Base-by-base conservation (phyloP, 2,329 filamentous ascomycete genomes). In the Aspergillus neotritici region DNA sequence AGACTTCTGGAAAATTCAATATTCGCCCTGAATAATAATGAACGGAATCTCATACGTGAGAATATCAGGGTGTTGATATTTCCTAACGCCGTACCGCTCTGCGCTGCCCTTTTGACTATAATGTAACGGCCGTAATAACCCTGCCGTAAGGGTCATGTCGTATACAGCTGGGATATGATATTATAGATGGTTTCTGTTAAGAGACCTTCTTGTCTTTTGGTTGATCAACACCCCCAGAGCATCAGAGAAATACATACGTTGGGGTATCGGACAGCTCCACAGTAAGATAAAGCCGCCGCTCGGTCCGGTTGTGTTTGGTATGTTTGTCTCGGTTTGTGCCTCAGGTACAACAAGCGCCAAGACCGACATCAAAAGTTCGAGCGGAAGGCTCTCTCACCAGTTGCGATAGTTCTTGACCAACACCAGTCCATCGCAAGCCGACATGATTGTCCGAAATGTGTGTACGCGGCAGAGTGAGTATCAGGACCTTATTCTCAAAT, bases 391-490 rank as follows among this genome's bases (percentile, higher is more conserved):
- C 46, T 44, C 46, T 48, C 40, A 51, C 38, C 17, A 46, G 52
- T 49, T 47, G 38, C 47, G 32, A 33, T 35, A 21, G 42, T 38
- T 36, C 30, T 41, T 33, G 28, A 29, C 34, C 41, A 34, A 16
- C 28, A 16, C 31, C 41, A 41, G 44, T 41, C 47, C 45, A 41
- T 39, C 44, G 53, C 40, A 51, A 8, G 34, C 37, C 60, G 64
- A 41, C 38, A 70, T 70, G 67, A 69, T 69, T 59, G 58, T 69
- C 53, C 64, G 67, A 51, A 57, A 65, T 43, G 38, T 66, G 34
- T 62, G 56, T 52, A 49, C 62, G 58, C 65, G 65, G 60, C 67
- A 70, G 46, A 61, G 67, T 70, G 43, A 56, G 67, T 61, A 9
- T 16, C 4, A 16, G 8, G 11, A 3, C 5, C 30, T 15, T 3